Evolutionary conservation across 495 filamentous ascomycete species (phyloP), one percentile per base, ranked within the genome.

Genomic region (Lasiosphaeria ovina): DNA sequence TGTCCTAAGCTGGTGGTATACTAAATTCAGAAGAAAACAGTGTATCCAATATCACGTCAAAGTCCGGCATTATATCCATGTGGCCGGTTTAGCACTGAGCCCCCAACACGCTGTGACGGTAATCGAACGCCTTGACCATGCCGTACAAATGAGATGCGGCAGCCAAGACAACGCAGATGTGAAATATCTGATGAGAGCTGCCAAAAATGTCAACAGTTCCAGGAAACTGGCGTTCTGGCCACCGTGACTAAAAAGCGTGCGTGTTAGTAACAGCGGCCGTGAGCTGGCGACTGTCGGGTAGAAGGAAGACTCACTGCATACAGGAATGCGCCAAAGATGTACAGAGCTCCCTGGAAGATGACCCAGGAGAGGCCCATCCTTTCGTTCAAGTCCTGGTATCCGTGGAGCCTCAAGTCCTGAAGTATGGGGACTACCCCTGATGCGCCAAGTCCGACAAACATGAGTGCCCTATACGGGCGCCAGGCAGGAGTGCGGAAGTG

Each of bases 391-490:
- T 68, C 24, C 8, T 24, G 16, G 56, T 76, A 77, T 16, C 73
- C 69, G 50, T 89, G 90, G 11, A 89, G 67, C 17, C 62, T 57
- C 38, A 94, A 51, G 12, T 89, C 91, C 69, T 96, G 91, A 54
- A 78, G 60, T 33, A 85, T 84, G 0, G 94, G 94, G 55, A 97
- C 79, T 17, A 93, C 76, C 6, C 89, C 92, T 10, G 90, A 96
- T 48, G 92, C 76, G 9, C 94, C 94, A 76, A 98, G 88, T 33
- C 82, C 83, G 45, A 96, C 87, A 72, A 97, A 98, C 91, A 98
- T 96, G 57, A 81, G 77, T 9, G 95, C 92, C 45, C 94, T 86
- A 71, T 95, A 92, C 12, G 91, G 90, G 12, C 93, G 81, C 85
- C 87, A 94, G 24, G 76, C 77, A 5, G 94, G 89, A 0, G 90